Evolutionary conservation across 1,284 basidiomycete species (phyloP).

Genomic region (Vanrija humicola): DNA sequence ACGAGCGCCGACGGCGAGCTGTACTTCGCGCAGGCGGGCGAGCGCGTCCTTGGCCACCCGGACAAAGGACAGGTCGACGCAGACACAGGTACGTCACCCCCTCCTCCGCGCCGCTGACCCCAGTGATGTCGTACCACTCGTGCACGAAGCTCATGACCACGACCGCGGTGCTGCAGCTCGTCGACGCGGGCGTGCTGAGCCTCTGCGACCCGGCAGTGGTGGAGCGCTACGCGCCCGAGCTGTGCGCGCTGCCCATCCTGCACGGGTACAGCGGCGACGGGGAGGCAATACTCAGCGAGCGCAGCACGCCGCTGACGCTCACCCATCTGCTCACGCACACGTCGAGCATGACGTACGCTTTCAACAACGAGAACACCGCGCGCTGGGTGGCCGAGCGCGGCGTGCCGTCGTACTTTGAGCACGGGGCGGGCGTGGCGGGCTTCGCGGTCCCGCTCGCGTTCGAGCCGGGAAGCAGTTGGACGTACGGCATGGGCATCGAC

Average conservation of each 20-base stretch:
- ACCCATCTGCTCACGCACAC: slow-evolving; percentile 14
- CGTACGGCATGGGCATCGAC: slow-evolving; percentile 40
- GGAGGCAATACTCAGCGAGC: neutral
- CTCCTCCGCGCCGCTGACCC: neutral
- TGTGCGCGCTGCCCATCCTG: slow-evolving; percentile 17
- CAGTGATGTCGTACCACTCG: slow-evolving; percentile 27
- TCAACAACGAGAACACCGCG: slow-evolving; percentile 5
- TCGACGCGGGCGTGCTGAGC: slow-evolving; percentile 19
- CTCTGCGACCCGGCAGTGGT: slow-evolving; percentile 7
- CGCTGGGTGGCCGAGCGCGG: slow-evolving; percentile 5
- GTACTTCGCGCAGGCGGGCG: slow-evolving; percentile 29
- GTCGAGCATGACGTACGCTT: slow-evolving; percentile 12
- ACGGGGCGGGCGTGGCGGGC: neutral
- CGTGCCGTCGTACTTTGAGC: neutral
- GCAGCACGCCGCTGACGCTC: slow-evolving; percentile 9
- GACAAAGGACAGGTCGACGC: slow-evolving; percentile 24
- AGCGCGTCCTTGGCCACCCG: slow-evolving; percentile 27
- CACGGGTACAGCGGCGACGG: slow-evolving; percentile 2
- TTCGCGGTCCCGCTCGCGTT: slow-evolving; percentile 23
- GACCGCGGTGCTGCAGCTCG: slow-evolving; percentile 20
- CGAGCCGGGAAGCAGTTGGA: slow-evolving; percentile 33
- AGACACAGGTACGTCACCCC: slow-evolving; percentile 31
- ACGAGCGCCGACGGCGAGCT: slow-evolving; percentile 33
- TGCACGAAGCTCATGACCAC: slow-evolving; percentile 43
- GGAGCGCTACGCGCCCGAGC: slow-evolving; percentile 8